Evolutionary conservation across 331 rosid genomes (phyloP).

Genomic region (Saraca asoca): DNA sequence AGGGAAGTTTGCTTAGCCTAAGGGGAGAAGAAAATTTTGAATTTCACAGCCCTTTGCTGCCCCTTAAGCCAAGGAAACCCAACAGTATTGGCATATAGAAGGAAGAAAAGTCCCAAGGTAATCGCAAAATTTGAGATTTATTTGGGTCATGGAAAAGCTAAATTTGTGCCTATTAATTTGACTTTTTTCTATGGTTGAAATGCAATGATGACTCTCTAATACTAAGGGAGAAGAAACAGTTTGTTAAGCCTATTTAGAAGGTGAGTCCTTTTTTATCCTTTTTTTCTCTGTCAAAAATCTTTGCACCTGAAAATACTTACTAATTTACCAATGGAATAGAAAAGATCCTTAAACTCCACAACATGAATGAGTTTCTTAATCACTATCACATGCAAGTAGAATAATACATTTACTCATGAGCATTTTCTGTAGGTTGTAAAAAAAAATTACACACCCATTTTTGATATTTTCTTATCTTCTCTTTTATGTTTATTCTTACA

Average conservation of each 20-base stretch:
- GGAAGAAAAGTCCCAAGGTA: constrained; percentile 29
- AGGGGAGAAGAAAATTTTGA: no score
- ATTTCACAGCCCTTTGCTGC: no score
- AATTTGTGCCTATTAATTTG: constrained; percentile 20
- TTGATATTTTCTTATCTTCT: no score
- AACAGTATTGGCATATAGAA: neutral
- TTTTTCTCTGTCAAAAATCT: no score
- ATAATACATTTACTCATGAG: no score
- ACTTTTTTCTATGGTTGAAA: constrained; percentile 39
- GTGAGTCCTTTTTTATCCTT: neutral
- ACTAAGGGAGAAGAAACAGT: constrained; percentile 29
- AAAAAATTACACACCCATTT: no score
- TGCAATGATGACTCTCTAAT: constrained; percentile 35
- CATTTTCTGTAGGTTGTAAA: no score
- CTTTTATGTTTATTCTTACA: no score
- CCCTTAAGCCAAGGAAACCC: no score
- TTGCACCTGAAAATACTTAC: no score
- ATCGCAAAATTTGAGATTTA: constrained; percentile 33
- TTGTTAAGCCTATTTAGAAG: constrained; percentile 18
- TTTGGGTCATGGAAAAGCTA: constrained; percentile 17
- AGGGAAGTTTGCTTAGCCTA: no score
- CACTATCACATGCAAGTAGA: neutral
- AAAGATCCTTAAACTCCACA: constrained; percentile 25
- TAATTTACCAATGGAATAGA: no score
- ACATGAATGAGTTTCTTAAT: constrained; percentile 8